Evolutionary conservation across 2,329 filamentous ascomycete genomes (phyloP), one percentile per base, ranked within the genome.

Genomic region (Colletotrichum kahawae): DNA sequence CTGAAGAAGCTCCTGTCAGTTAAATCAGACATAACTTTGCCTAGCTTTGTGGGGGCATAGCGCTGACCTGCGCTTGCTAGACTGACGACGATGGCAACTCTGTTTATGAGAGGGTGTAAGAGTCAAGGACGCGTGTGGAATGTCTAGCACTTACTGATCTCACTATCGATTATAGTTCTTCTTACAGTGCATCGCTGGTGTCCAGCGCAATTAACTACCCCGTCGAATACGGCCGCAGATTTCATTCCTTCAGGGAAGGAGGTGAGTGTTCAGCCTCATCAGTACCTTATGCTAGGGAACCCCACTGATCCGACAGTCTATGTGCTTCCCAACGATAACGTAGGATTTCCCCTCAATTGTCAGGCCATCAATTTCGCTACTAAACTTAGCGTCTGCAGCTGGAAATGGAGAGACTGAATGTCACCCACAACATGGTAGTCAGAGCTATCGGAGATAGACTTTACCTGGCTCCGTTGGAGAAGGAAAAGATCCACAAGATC

Each of bases 241-340:
- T 56, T 34, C 73, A 77, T 14, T 67, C 62, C 3, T 78, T 71
- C 59, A 67, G 67, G 9, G 33, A 43, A 12, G 72, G 77, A 9
- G n/a, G 43, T 24, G 67, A 83, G 67, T 36, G 4, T 9, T 12
- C 29, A n/a, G 1, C 9, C 31, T 10, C 7, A 7, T 34, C 13
- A 0, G n/a, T 1, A n/a, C n/a, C n/a, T n/a, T n/a, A 27, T 34
- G 3, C 4, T 3, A 8, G 1, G 56, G 36, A 10, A 4, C 24
- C 4, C 3, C 18, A 62, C 24, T 21, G n/a, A n/a, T 31, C 9
- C 7, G n/a, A 5, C 33, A 69, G 67, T 56, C 10, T 69, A 62
- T n/a, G 34, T 54, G 14, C 18, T 69, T 14, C 84, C 84, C 29
- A 85, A 86, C 29, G 84, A 86, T 31, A 82, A 85, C 48, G 73